phyloP scores from a whole-genome alignment of 352 stramenopile genomes.

The Pythium utonaiense region DNA sequence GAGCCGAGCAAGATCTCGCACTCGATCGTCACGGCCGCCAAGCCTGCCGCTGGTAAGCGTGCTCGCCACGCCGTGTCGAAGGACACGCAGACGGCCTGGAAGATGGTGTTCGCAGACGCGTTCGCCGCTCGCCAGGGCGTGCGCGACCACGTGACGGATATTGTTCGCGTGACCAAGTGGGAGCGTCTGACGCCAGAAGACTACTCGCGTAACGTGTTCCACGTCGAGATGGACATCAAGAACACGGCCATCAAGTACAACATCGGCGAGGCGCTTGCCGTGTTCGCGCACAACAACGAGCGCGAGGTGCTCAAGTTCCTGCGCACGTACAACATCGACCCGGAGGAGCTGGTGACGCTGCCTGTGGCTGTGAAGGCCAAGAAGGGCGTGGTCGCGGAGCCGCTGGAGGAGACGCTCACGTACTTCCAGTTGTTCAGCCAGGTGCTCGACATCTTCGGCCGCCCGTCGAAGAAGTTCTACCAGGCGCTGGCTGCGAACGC shows the following conservation, averaged over 20 bases:
- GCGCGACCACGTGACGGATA: constrained; percentile 64
- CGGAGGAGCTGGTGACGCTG: constrained; percentile 63
- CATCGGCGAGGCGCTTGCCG: constrained; percentile 78
- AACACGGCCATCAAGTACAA: constrained; percentile 80
- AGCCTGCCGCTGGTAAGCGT: constrained; percentile 33
- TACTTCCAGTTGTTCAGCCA: constrained; percentile 83
- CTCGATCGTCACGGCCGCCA: constrained; percentile 22
- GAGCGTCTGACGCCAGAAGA: constrained; percentile 71
- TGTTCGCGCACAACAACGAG: constrained; percentile 84
- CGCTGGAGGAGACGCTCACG: constrained; percentile 62
- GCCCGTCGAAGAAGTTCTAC: constrained; percentile 84
- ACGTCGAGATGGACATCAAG: constrained; percentile 83
- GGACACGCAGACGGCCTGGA: constrained; percentile 62
- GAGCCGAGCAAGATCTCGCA: constrained; percentile 56
- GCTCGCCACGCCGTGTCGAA: constrained; percentile 36
- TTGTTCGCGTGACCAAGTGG: constrained; percentile 76
- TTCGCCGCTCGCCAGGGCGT: constrained; percentile 49
- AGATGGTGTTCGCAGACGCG: constrained; percentile 59
- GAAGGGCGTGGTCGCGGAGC: constrained; percentile 28
- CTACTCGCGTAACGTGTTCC: constrained; percentile 86
- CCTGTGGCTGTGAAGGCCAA: constrained; percentile 60
- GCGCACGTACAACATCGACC: constrained; percentile 57
- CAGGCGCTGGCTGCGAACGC: constrained; percentile 55
- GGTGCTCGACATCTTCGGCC: constrained; percentile 81
- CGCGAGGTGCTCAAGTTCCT: constrained; percentile 73